Base-by-base conservation (phyloP, 2,329 filamentous ascomycete genomes). In the Phyllosticta capitalensis region DNA sequence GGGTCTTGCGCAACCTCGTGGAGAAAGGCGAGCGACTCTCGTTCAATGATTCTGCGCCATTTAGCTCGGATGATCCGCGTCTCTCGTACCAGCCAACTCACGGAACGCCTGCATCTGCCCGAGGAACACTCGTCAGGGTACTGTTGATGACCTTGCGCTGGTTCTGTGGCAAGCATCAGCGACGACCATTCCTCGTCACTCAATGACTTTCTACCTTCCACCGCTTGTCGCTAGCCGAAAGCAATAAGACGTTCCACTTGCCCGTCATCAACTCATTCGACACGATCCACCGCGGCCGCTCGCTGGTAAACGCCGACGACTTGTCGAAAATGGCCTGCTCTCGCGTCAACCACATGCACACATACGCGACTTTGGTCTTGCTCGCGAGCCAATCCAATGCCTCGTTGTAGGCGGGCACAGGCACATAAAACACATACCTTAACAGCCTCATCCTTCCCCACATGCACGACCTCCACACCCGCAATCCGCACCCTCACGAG, bases 401-500 rank as follows among this genome's bases (percentile, higher is more conserved):
- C n/a, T n/a, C n/a, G n/a, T n/a, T n/a, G n/a, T n/a, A n/a, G n/a
- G n/a, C n/a, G n/a, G n/a, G n/a, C n/a, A n/a, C n/a, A n/a, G n/a
- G n/a, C n/a, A n/a, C n/a, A n/a, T n/a, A n/a, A n/a, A n/a, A n/a
- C 52, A 53, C 51, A 14, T 21, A 68, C 24, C 38, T 61, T 63
- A 0, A 67, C 26, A 24, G 64, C 63, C 49, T 52, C 59, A 20
- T 58, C 52, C 17, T 62, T 62, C 20, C 53, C 21, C 10, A 38
- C 9, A 12, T 28, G 20, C 49, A 55, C 56, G 9, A 62, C 62
- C 49, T 63, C 59, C 4, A 68, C 64, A 38, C 64, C 65, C 3
- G 58, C 63, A n/a, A 68, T 58, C 6, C 62, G 22, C 59, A 66
- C 66, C 0, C 65, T 65, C 2, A 61, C 62, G 12, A 58, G 45